phyloP scores from a whole-genome alignment of 768 basidiomycete genomes.

The Leccinum obscurum region DNA sequence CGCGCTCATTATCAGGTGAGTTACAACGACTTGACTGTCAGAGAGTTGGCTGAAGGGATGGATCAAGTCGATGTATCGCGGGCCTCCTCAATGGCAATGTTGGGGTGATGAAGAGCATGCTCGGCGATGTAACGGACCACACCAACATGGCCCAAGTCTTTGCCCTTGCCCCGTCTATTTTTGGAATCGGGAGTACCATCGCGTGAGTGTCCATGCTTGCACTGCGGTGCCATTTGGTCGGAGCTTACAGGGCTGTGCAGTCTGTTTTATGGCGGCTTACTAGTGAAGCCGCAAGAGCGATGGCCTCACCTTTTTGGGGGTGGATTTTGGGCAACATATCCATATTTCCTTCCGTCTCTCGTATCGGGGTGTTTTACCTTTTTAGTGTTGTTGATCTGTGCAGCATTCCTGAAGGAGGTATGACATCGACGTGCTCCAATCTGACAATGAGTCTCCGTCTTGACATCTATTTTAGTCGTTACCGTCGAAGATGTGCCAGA shows the following conservation, averaged over 20 bases:
- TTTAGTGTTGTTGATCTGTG: slow-evolving; percentile 16
- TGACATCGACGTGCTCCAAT: not conserved
- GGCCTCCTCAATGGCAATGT: slow-evolving; percentile 41
- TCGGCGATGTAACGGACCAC: slow-evolving; percentile 58
- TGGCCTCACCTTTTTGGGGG: slow-evolving; percentile 50
- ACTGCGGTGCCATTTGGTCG: not conserved
- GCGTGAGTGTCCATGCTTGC: slow-evolving; percentile 17
- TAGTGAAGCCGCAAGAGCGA: slow-evolving; percentile 54
- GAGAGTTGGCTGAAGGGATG: slow-evolving; percentile 7
- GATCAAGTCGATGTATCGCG: slow-evolving; percentile 34
- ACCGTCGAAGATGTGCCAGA: slow-evolving; percentile 14
- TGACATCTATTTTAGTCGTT: slow-evolving; percentile 23
- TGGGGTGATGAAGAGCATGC: slow-evolving; percentile 68
- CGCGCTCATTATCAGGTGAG: slow-evolving; percentile 54
- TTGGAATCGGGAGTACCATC: slow-evolving; percentile 33
- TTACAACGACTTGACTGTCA: not conserved
- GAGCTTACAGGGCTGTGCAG: slow-evolving; percentile 30
- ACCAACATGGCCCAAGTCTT: slow-evolving; percentile 38
- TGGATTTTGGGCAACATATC: slow-evolving; percentile 37
- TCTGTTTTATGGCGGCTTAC: slow-evolving; percentile 57
- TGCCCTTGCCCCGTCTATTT: slow-evolving; percentile 29
- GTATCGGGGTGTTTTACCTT: slow-evolving; percentile 20
- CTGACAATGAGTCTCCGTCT: not conserved
- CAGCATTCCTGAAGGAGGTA: slow-evolving; percentile 34
- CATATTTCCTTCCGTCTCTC: slow-evolving; percentile 39